Evolutionary conservation across 108 stramenopile species (phyloP).

Genomic region (Pseudonitzschia pungens): DNA sequence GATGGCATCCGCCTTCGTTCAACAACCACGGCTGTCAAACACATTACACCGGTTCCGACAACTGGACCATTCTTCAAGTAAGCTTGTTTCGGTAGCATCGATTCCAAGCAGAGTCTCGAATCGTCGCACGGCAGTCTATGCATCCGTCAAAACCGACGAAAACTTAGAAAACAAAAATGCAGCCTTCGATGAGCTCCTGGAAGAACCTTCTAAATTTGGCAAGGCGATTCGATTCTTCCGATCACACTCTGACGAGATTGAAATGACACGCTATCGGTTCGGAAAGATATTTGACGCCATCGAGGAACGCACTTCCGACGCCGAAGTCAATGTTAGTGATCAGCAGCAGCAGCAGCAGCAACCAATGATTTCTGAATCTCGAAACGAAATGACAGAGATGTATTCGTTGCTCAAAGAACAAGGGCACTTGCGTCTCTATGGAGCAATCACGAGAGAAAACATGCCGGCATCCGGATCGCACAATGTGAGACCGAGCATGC

Average conservation of each 20-base stretch:
- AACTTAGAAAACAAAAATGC: not conserved
- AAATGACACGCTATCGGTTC: conserved; percentile 38
- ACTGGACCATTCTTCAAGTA: not conserved
- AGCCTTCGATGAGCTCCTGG: conserved; percentile 26
- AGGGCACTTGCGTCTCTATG: conserved; percentile 58
- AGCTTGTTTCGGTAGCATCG: not conserved
- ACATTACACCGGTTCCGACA: not conserved
- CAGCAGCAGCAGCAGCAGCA: conserved; percentile 40
- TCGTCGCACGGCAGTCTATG: not conserved
- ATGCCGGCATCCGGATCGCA: conserved; percentile 70
- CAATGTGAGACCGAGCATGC: conserved; percentile 59
- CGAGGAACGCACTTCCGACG: conserved; percentile 59
- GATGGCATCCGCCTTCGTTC: conserved; percentile 11
- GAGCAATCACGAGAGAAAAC: conserved; percentile 43
- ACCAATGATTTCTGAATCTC: conserved; percentile 49
- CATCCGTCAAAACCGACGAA: not conserved
- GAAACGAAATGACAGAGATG: conserved; percentile 77
- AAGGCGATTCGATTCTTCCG: conserved; percentile 17
- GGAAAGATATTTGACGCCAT: conserved; percentile 64
- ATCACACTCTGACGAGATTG: conserved; percentile 15
- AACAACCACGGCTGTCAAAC: not conserved
- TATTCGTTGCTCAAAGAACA: conserved; percentile 55
- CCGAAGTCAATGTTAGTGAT: conserved; percentile 34
- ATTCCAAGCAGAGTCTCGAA: not conserved
- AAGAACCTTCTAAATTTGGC: conserved; percentile 22